Evolutionary conservation across 208 protist genomes (phyloP), one percentile per base, ranked within the genome.

Genomic region (Leishmania turanica): DNA sequence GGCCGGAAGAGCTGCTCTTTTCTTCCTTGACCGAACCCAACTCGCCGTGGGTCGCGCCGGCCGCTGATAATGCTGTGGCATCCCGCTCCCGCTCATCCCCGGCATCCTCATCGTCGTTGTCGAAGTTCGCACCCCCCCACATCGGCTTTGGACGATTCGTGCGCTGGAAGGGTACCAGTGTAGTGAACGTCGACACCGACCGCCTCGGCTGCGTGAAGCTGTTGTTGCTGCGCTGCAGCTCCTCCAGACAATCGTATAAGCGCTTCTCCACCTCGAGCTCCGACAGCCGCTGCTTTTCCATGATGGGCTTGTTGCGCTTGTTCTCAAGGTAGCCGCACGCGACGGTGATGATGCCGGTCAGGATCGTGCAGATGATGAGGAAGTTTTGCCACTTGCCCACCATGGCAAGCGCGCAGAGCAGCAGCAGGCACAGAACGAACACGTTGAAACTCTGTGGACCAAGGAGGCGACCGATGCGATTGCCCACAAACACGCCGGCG

Each of bases 231-330:
- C 85, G 86, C 75, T 88, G 80, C 76, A 92, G 84, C 71, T 90
- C 84, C 82, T 92, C 89, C 37, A 88, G 69, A 65, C 84, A 88
- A 69, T 92, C 65, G 82, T 92, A 88, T 62, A 92, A 62, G 56
- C 89, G 89, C 81, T 85, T 82, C 80, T 90, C 87, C 54, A 92
- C 89, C 75, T 92, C 82, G 76, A 90, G 82, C 87, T 92, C 89
- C n/a, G 79, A 72, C 69, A 84, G 24, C n/a, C 84, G 86, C 77
- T 90, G 87, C 76, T 82, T 78, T 72, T 90, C 89, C 31, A 92
- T 83, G 47, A 89, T 49, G 45, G 81, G 77, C 54, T 88, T 84
- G 72, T 81, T 87, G 69, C 80, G 81, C 80, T 84, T 84, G 74
- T 87, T 83, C 83, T 92, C 89, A 31, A 83, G 82, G 77, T 87